Percentiles rank a stretch among this genome's conserved stretches.
phyloP scores from a whole-genome alignment of 2,329 filamentous ascomycete genomes.

The Claviceps monticola region DNA sequence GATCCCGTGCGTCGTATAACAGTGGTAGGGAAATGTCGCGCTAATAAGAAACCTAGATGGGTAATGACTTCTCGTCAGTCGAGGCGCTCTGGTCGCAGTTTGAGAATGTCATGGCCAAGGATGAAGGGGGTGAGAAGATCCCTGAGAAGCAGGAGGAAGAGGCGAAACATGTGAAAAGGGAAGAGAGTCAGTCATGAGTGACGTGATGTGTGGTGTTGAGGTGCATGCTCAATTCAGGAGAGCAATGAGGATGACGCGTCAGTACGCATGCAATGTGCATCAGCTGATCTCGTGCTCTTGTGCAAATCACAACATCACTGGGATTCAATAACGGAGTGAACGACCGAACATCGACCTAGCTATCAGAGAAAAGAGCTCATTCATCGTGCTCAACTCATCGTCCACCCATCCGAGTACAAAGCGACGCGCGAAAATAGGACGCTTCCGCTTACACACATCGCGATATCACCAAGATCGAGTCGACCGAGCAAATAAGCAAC shows the following conservation, averaged over 20 bases:
- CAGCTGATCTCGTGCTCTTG: not conserved
- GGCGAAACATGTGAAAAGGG: slow-evolving; percentile 14
- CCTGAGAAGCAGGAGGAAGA: slow-evolving; percentile 15
- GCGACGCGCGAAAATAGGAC: too few relatives aligned
- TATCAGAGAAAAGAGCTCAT: too few relatives aligned
- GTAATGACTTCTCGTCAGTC: slow-evolving; percentile 94
- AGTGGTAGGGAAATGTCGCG: too few relatives aligned
- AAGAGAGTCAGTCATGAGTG: slow-evolving; percentile 3
- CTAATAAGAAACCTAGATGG: slow-evolving; percentile 41
- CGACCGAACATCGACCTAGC: too few relatives aligned
- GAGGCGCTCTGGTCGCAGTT: slow-evolving; percentile 96
- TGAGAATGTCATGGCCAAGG: slow-evolving; percentile 83
- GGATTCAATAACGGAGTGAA: not conserved
- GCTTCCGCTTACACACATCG: too few relatives aligned
- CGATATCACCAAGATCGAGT: too few relatives aligned
- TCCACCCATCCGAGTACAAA: too few relatives aligned
- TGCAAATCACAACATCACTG: not conserved
- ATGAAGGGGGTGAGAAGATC: slow-evolving; percentile 7
- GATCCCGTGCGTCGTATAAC: not conserved
- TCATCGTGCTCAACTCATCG: too few relatives aligned
- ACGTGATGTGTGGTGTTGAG: not conserved
- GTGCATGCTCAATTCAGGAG: not conserved
- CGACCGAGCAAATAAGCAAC: too few relatives aligned
- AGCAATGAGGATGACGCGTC: not conserved
- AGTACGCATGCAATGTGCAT: not conserved